phyloP scores from a whole-genome alignment of 2,329 filamentous ascomycete genomes.

The Fusarium sacchari region DNA sequence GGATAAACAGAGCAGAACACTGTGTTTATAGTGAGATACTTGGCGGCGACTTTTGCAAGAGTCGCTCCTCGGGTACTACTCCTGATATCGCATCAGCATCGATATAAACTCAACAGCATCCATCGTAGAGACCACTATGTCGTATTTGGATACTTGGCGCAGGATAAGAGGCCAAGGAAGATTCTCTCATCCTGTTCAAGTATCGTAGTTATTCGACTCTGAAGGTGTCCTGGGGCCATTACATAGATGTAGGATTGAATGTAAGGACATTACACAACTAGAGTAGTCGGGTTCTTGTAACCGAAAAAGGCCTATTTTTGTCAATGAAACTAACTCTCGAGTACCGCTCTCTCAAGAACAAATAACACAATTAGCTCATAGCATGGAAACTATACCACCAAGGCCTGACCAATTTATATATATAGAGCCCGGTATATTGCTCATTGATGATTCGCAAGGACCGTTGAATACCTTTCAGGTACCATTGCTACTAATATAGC shows the following conservation, averaged over 20 bases:
- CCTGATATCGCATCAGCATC: too few relatives aligned
- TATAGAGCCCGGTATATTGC: not conserved
- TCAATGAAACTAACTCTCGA: not conserved
- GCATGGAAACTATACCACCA: not conserved
- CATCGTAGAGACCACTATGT: not conserved
- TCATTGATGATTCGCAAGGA: rapidly evolving
- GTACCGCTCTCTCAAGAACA: not conserved
- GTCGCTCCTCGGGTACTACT: not conserved
- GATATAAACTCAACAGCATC: not conserved
- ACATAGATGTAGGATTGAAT: not conserved
- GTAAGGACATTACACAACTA: not conserved
- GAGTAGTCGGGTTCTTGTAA: too few relatives aligned
- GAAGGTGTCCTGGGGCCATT: too few relatives aligned
- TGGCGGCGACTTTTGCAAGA: not conserved
- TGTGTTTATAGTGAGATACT: not conserved
- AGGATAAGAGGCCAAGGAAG: not conserved
- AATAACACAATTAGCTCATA: not conserved
- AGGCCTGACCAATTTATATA: not conserved
- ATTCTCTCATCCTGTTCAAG: not conserved
- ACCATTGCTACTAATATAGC: not conserved
- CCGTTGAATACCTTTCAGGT: rapidly evolving
- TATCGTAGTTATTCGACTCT: too few relatives aligned
- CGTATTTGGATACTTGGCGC: too few relatives aligned
- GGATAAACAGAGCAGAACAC: not conserved
- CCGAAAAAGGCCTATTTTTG: not conserved